These are phyloP conservation scores for Pterocarpus santalinus DNA, from an alignment of 306 rosid species.

Conservation along the genomic window DNA sequence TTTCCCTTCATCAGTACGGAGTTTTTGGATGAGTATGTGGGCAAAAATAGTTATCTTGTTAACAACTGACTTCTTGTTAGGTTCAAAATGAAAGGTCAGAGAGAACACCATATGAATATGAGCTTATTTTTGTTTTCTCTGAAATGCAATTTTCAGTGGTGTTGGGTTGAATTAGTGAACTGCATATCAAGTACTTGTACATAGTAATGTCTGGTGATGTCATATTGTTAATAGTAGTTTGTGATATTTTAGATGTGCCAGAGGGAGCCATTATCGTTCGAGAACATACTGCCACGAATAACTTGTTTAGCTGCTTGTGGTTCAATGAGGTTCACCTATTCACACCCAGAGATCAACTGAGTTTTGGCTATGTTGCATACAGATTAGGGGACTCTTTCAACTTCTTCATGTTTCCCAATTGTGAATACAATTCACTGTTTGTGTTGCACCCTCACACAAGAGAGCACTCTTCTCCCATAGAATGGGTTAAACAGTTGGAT, in stretches of 20 bases:
- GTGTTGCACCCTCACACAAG: slow-evolving; percentile 96
- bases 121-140: background rate
- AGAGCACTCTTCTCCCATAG: slow-evolving; percentile 97
- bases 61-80: background rate
- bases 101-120: background rate
- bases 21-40: background rate
- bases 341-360: slow-evolving; percentile 98
- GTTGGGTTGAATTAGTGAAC: background rate
- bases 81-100: slow-evolving; percentile 17
- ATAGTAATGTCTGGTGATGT: slow-evolving; percentile 25
- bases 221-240: slow-evolving; percentile 32
- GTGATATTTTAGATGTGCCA: slow-evolving; percentile 84
- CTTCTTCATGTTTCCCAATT: slow-evolving; percentile 93
- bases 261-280: slow-evolving; percentile 93
- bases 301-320: slow-evolving; percentile 98
- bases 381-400: slow-evolving; percentile 72
- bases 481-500: slow-evolving; percentile 87
- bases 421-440: slow-evolving; percentile 94
- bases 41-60: background rate
- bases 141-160: background rate
- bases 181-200: slow-evolving; percentile 20
- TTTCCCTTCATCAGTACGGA: background rate
- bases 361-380: slow-evolving; percentile 93
- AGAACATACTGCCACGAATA: slow-evolving; percentile 77
- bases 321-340: slow-evolving; percentile 96